Evolutionary conservation across 345 rosid species (phyloP).

Genomic region (Eucalyptus marginata): DNA sequence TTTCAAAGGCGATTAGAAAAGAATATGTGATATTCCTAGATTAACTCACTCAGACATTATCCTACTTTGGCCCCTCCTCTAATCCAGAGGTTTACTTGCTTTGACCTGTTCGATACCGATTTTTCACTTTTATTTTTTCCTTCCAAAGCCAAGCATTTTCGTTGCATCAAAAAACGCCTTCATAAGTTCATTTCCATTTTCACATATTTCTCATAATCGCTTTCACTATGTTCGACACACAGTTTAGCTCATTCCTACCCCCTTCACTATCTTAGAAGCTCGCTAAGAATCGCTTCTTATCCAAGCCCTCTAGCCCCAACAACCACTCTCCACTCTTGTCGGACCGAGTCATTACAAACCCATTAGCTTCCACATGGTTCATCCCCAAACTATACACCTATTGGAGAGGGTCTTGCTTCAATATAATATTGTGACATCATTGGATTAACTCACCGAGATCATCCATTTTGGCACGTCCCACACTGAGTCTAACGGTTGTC

Average conservation of each 20-base stretch:
- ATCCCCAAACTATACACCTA: rapidly evolving
- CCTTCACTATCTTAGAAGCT: no score
- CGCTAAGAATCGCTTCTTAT: rapidly evolving
- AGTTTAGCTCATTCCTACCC: rapidly evolving
- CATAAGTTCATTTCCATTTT: no score
- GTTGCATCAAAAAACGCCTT: rapidly evolving
- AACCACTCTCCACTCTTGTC: no score
- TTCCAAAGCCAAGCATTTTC: no score
- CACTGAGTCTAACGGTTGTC: rapidly evolving
- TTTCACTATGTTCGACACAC: rapidly evolving
- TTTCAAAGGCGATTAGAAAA: rapidly evolving
- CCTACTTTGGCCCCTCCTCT: no score
- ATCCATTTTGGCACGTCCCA: no score
- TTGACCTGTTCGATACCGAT: rapidly evolving
- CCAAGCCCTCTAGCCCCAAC: rapidly evolving
- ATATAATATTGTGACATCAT: no score
- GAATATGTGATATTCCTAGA: neutral
- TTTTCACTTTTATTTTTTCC: rapidly evolving
- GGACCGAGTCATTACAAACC: rapidly evolving
- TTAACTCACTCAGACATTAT: rapidly evolving
- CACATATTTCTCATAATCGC: rapidly evolving
- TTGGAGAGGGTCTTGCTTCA: rapidly evolving
- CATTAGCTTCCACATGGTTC: no score
- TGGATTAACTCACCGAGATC: no score
- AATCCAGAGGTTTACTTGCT: rapidly evolving